Conservation (phyloP, 2,329 filamentous ascomycete species). For the Myriosclerotinia curreyana region DNA sequence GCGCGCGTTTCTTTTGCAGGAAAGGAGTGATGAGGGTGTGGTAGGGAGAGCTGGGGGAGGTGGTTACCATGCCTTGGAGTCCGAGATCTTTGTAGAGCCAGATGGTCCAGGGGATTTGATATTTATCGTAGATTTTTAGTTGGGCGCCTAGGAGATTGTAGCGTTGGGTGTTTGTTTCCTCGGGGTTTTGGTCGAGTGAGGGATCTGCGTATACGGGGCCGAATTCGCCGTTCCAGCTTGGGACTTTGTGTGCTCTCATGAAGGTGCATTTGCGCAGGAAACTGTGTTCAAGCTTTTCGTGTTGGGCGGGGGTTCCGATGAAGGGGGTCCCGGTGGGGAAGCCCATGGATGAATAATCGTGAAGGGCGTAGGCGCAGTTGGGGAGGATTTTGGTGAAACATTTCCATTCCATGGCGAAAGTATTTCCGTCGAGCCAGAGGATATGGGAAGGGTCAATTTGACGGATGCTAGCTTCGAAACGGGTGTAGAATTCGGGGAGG, state of each 20-base stretch:
- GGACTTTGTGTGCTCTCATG: constrained; percentile 43
- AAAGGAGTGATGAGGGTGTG: constrained; percentile 52
- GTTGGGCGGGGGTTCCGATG: constrained; percentile 45
- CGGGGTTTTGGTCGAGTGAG: constrained; percentile 37
- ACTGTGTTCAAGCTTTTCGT: constrained; percentile 42
- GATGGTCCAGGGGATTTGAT: constrained; percentile 56
- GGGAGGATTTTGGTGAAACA: constrained; percentile 45
- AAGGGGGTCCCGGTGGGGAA: constrained; percentile 47
- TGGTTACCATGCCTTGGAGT: constrained; percentile 54
- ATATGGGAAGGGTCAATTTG: constrained; percentile 48
- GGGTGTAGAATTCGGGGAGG: constrained; percentile 44
- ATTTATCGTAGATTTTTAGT: constrained; percentile 51
- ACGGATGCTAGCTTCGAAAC: constrained; percentile 43
- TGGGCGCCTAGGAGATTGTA: constrained; percentile 49
- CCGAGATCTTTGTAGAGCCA: constrained; percentile 59
- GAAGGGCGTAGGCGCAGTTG: constrained; percentile 51
- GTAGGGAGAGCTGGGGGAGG: constrained; percentile 44
- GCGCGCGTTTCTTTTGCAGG: constrained; percentile 52
- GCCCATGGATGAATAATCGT: constrained; percentile 53
- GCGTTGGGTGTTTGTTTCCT: constrained; percentile 44
- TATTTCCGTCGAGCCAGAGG: constrained; percentile 52
- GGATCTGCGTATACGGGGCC: constrained; percentile 44
- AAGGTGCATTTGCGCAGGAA: constrained; percentile 47
- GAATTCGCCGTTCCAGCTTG: constrained; percentile 53
- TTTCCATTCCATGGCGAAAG: constrained; percentile 52